Conservation (phyloP, 2,329 filamentous ascomycete genomes). For the Xylogone sp. region DNA sequence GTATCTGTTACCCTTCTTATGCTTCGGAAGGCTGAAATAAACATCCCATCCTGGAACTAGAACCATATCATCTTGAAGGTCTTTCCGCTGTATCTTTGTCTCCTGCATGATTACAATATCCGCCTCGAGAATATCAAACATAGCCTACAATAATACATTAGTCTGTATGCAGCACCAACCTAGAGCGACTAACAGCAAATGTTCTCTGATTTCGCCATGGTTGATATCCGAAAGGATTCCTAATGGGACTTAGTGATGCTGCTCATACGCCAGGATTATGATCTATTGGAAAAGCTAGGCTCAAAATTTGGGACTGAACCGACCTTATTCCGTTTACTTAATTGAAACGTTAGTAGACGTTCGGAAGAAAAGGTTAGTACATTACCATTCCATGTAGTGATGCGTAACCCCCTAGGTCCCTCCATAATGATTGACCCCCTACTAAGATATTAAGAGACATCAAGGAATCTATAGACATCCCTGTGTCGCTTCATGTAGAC, state of each 20-base stretch:
- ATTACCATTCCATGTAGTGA: slow-evolving; percentile 85
- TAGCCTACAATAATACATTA: slow-evolving; percentile 49
- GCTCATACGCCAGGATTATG: too few species aligned
- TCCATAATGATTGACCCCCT: slow-evolving; percentile 4
- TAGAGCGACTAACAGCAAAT: slow-evolving; percentile 41
- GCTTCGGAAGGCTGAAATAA: slow-evolving; percentile 86
- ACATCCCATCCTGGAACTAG: slow-evolving; percentile 93
- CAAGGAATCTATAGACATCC: background rate
- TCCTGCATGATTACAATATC: slow-evolving; percentile 97
- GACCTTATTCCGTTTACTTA: slow-evolving; percentile 77
- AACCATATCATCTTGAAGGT: slow-evolving; percentile 92
- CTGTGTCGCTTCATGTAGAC: too few species aligned
- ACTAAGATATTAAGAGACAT: background rate
- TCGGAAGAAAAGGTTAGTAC: slow-evolving; percentile 15
- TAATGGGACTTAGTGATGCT: slow-evolving; percentile 26
- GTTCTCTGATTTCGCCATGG: slow-evolving; percentile 73
- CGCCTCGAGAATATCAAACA: slow-evolving; percentile 91
- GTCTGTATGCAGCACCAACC: background rate
- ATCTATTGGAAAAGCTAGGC: background rate
- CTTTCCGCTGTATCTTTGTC: slow-evolving; percentile 91
- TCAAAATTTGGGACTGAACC: slow-evolving; percentile 3
- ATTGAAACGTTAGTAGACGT: slow-evolving; percentile 11
- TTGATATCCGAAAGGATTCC: slow-evolving; percentile 80
- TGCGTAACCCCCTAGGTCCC: slow-evolving; percentile 63
- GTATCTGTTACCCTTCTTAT: slow-evolving; percentile 89